Percentiles rank a stretch among this genome's conserved stretches.
phyloP scores from a whole-genome alignment of 129 eudicot species.

The Escallonia rubra region DNA sequence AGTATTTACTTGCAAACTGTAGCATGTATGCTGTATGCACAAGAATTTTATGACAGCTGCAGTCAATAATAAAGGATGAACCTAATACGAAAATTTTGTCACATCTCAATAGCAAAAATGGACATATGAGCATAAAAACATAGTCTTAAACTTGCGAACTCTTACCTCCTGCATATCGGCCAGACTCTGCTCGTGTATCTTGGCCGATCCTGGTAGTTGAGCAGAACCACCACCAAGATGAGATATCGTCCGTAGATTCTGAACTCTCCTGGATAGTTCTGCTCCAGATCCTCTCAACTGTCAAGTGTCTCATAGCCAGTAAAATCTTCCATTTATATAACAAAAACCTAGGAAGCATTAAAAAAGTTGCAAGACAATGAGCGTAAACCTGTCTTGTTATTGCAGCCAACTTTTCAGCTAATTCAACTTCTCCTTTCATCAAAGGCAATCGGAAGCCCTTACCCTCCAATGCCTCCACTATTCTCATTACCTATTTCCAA shows the following conservation, averaged over 20 bases:
- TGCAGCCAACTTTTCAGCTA: constrained; percentile 85
- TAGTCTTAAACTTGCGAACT: neutral
- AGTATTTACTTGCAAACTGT: neutral
- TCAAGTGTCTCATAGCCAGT: constrained; percentile 23
- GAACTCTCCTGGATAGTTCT: constrained; percentile 93
- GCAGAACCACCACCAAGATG: constrained; percentile 66
- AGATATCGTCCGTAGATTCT: constrained; percentile 69
- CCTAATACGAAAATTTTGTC: neutral
- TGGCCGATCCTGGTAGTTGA: constrained; percentile 84
- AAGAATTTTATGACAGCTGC: neutral
- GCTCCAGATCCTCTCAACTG: constrained; percentile 98
- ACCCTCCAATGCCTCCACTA: constrained; percentile 90
- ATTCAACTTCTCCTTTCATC: constrained; percentile 93
- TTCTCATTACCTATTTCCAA: constrained; percentile 81
- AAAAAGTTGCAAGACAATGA: constrained; percentile 1
- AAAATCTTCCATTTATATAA: neutral
- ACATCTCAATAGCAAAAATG: neutral
- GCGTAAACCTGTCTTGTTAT: constrained; percentile 72
- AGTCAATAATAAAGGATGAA: neutral
- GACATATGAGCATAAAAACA: neutral
- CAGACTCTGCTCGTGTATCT: constrained; percentile 84
- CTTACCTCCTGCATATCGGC: constrained; percentile 94
- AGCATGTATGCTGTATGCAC: too few relatives aligned
- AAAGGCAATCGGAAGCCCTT: constrained; percentile 87
- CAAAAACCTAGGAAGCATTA: neutral